These are phyloP conservation scores for Arxiozyma slooffiae DNA, from an alignment of 1,139 yeast genomes.

Conservation along the genomic window DNA sequence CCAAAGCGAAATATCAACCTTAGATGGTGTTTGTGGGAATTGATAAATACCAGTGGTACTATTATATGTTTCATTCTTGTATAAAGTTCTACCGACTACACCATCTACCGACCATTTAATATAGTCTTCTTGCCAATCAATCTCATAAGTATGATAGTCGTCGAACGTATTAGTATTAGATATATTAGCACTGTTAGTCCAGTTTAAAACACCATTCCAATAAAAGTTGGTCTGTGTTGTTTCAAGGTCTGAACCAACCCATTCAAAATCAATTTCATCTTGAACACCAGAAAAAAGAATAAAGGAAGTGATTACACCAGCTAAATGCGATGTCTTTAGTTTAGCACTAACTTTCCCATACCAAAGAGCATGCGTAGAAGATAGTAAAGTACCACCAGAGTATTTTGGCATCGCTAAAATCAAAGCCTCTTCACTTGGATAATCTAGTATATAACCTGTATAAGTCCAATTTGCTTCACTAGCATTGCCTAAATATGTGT, in stretches of 20 bases:
- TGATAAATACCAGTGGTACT: conserved; percentile 46
- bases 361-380: conserved; percentile 76
- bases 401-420: conserved; percentile 71
- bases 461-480: conserved; percentile 63
- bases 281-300: conserved; percentile 75
- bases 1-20: conserved; percentile 82
- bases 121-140: conserved; percentile 76
- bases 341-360: conserved; percentile 70
- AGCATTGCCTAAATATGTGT: conserved; percentile 60
- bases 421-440: conserved; percentile 41
- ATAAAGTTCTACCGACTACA: conserved; percentile 53
- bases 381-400: conserved; percentile 71
- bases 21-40: conserved; percentile 84
- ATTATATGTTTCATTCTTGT: conserved; percentile 59
- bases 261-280: conserved; percentile 87
- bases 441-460: conserved; percentile 53
- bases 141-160: conserved; percentile 63
- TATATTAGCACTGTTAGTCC: conserved; percentile 46
- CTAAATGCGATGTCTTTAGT: conserved; percentile 61
- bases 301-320: conserved; percentile 81
- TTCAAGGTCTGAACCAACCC: conserved; percentile 62
- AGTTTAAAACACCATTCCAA: conserved; percentile 63
- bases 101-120: conserved; percentile 74
- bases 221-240: conserved; percentile 70
- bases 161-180: conserved; percentile 46